Evolutionary conservation across 768 basidiomycete genomes (phyloP), one percentile per base, ranked within the genome.

Genomic region (Sarcodon sp.): DNA sequence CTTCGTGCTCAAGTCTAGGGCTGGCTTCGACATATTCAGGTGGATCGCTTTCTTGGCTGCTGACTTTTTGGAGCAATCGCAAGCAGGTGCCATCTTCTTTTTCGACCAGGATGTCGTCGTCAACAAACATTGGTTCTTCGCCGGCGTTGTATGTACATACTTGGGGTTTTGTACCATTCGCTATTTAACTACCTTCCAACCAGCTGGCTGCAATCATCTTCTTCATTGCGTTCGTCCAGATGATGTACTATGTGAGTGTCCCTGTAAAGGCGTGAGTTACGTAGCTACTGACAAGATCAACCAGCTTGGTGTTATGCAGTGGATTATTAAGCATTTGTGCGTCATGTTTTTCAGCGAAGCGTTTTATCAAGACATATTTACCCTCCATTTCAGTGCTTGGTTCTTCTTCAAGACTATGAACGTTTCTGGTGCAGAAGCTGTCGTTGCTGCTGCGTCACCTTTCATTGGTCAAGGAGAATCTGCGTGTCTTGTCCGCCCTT

Each of bases 391-490:
- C 48, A 84, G 83, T 58, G 91, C 90, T 3, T 90, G 87, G 87
- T 75, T 93, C 67, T 93, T 94, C 75, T 90, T 87, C 70, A 91
- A 89, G 64, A 65, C 87, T 46, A 75, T 94, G 79, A 81, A 86
- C 53, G 76, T 94, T 33, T 92, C 91, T n/a, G 91, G 92, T 50
- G 91, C 89, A 3, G 91, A 94, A 60, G 90, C 91, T 34, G 84
- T 94, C 49, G 88, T 94, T 38, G 90, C 91, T 31, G 80, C 91
- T 44, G 82, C 89, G 12, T 91, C 89, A 0, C 91, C 91, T n/a
- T 94, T 86, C 76, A 79, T 94, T 54, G 91, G 91, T 16, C 85
- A 87, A 65, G 90, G 86, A 59, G 90, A 92, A 63, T 84, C 81
- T 18, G 88, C 87, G 43, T 89, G 88, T 64, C 68, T 92, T 53